phyloP scores from a whole-genome alignment of 306 rosid species.

The peach (Prunus persica) region Prunus_persica_NCBIv2 NC_034010.1:17971501-17972000 shows the following conservation, averaged over 20 bases:
- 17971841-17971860: slow-evolving; percentile 62
- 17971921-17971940: slow-evolving; percentile 6
- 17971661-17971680: slow-evolving; percentile 26
- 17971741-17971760: neutral
- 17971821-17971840: slow-evolving; percentile 38
- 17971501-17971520: neutral
- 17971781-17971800: slow-evolving; percentile 30
- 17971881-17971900: slow-evolving; percentile 14
- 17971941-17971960: neutral
- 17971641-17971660: slow-evolving; percentile 8
- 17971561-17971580: slow-evolving; percentile 14
- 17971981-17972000: neutral
- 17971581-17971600: slow-evolving; percentile 20
- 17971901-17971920: neutral
- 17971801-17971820: slow-evolving; percentile 39
- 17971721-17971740: slow-evolving; percentile 31
- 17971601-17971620: slow-evolving; percentile 50
- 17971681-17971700: slow-evolving; percentile 37
- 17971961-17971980: slow-evolving; percentile 1
- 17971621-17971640: slow-evolving; percentile 45
- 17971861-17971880: slow-evolving; percentile 42
- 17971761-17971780: slow-evolving; percentile 3
- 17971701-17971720: slow-evolving; percentile 25
- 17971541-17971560: slow-evolving; percentile 17
- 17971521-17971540: neutral